These are phyloP conservation scores for Pestalotiopsis sp. DNA, from an alignment of 2,329 filamentous ascomycete genomes.

Conservation along the genomic window DNA sequence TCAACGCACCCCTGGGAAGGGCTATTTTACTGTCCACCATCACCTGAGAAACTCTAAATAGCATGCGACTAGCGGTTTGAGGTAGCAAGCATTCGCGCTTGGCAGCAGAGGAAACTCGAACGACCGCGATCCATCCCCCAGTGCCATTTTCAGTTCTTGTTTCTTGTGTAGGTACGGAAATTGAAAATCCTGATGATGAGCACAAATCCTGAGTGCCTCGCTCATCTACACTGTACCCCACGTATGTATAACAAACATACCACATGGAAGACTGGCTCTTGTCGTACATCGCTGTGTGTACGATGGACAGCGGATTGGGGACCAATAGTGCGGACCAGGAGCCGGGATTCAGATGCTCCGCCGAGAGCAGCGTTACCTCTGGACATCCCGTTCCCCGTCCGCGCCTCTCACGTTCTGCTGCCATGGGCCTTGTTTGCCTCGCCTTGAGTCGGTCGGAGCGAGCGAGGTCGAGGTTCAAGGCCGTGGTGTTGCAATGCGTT, in stretches of 20 bases:
- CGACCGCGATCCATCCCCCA: neutral
- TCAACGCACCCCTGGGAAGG: neutral
- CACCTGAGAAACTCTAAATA: constrained; percentile 14
- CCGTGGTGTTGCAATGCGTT: neutral
- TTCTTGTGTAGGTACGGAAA: neutral
- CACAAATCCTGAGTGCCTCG: neutral
- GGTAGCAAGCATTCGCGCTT: constrained; percentile 2
- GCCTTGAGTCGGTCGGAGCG: neutral
- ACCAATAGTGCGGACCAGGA: constrained; percentile 8
- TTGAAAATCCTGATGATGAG: neutral
- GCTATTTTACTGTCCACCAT: neutral
- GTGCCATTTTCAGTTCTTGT: neutral
- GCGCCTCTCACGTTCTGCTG: neutral
- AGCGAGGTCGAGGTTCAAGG: neutral
- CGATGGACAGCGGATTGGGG: neutral
- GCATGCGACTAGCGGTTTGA: constrained; percentile 11
- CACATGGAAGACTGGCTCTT: constrained; percentile 4
- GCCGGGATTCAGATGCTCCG: neutral
- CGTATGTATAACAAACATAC: neutral
- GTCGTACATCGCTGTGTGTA: neutral
- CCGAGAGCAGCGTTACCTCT: neutral
- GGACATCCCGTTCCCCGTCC: neutral
- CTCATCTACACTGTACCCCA: neutral
- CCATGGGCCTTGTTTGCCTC: neutral
- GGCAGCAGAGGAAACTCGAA: neutral